Percentiles rank a stretch among this genome's conserved stretches.
These are phyloP conservation scores for Chlorophyllum brunneum DNA, from an alignment of 768 basidiomycete species.

Conservation along the genomic window DNA sequence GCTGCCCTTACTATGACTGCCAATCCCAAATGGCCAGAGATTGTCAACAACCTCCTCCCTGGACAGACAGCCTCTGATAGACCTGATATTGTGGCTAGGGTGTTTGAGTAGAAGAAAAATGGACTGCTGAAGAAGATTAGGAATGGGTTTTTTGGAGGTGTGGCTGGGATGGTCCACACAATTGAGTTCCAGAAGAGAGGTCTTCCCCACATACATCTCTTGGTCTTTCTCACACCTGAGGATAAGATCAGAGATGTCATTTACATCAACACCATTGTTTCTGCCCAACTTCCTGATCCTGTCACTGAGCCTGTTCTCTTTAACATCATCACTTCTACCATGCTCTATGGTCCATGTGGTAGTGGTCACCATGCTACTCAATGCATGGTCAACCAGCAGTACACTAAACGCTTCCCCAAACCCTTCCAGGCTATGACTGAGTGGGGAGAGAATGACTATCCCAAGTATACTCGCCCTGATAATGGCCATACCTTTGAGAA, in stretches of 20 bases:
- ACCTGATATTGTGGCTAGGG: slow-evolving; percentile 42
- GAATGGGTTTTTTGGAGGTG: slow-evolving; percentile 35
- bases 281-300: slow-evolving; percentile 40
- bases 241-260: slow-evolving; percentile 30
- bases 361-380: slow-evolving; percentile 24
- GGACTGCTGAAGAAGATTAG: slow-evolving; percentile 32
- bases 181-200: slow-evolving; percentile 59
- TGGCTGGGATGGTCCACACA: slow-evolving; percentile 42
- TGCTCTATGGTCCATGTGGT: slow-evolving; percentile 43
- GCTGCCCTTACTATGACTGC: no score
- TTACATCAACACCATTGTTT: slow-evolving; percentile 37
- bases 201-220: slow-evolving; percentile 50
- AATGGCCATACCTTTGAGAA: slow-evolving; percentile 23
- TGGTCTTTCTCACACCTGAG: slow-evolving; percentile 35
- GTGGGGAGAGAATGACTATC: slow-evolving; percentile 37
- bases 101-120: slow-evolving; percentile 42
- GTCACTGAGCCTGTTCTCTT: slow-evolving; percentile 33
- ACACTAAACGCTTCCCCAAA: slow-evolving; percentile 44
- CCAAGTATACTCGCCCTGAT: slow-evolving; percentile 29
- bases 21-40: slow-evolving; percentile 45
- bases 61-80: slow-evolving; percentile 35
- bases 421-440: slow-evolving; percentile 28
- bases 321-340: slow-evolving; percentile 26
- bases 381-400: slow-evolving; percentile 39
- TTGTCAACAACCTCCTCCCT: slow-evolving; percentile 32